Base-by-base conservation (phyloP, 1,139 yeast species). In the Lodderomyces elongisporus region DNA sequence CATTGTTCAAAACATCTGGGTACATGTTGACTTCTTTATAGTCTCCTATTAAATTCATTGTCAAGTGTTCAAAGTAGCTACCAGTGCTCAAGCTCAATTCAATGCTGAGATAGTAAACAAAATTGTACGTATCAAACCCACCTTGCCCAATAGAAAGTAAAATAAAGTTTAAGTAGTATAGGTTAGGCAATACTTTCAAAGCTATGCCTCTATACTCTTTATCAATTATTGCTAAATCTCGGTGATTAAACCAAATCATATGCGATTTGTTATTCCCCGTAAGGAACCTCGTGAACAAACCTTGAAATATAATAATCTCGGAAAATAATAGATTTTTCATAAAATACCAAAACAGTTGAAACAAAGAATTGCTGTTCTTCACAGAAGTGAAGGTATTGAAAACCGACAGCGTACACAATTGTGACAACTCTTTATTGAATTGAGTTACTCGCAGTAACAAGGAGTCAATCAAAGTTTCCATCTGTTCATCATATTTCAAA, bases 91-190 rank as follows among this genome's bases (percentile, higher is more conserved):
- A 41, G 40, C 49, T 67, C 46, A 60, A 34, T 36, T 79, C 85
- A 5, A 75, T 40, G 13, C 76, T 54, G 3, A 77, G 56, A 31
- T 70, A 63, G 44, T 75, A 74, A n/a, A 79, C 77, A 51, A 78
- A 81, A 45, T 79, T 79, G 51, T 77, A 82, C 14, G 76, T 67
- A 34, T 79, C 83, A 50, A 83, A 82, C 1, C 87, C 87, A 1
- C 85, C 82, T 26, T 74, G 70, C 0, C 93, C 91, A 13, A 82
- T 68, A 14, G 75, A 63, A 25, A 74, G 66, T 10, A 80, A 52
- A 5, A 81, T 63, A 45, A 74, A 79, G 40, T 79, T 71, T 33
- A 77, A 38, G 39, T 74, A 61, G 45, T 70, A 78, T n/a, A 82
- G 56, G 4, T 60, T 53, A 27, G 62, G 62, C 22, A 79, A 47